A percentile compares a stretch with the other conserved stretches of the same genome.
phyloP scores from a whole-genome alignment of 192 early-diverging fungal genomes.

The Rhizoclosmatium sp. region DNA sequence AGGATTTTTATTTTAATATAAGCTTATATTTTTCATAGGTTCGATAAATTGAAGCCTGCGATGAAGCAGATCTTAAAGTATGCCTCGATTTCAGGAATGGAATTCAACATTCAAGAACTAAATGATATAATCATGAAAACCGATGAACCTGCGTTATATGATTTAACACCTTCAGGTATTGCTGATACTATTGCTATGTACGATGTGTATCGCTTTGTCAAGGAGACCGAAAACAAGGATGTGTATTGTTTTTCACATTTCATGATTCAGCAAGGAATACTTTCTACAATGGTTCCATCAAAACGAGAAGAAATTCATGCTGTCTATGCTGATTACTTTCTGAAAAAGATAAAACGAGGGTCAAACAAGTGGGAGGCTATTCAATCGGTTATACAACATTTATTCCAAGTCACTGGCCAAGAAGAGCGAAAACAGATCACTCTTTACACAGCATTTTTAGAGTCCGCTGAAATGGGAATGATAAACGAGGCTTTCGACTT shows the following conservation, averaged over 20 bases:
- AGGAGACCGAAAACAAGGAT: constrained; percentile 8
- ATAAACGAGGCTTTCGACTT: constrained; percentile 31
- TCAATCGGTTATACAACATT: constrained; percentile 27
- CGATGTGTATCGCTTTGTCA: constrained; percentile 33
- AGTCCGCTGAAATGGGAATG: constrained; percentile 32
- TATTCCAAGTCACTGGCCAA: constrained; percentile 31
- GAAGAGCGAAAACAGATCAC: constrained; percentile 35
- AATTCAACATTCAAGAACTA: constrained; percentile 26
- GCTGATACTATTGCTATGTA: constrained; percentile 8
- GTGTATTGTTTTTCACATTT: constrained; percentile 33
- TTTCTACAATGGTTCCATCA: constrained; percentile 36
- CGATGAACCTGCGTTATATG: constrained; percentile 6
- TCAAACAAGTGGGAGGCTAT: constrained; percentile 32
- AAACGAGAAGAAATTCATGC: constrained; percentile 38
- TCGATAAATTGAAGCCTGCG: constrained; percentile 25
- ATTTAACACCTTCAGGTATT: constrained; percentile 7
- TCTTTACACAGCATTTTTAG: constrained; percentile 33
- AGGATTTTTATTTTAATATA: not conserved
- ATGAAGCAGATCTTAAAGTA: constrained; percentile 36
- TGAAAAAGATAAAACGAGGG: constrained; percentile 15
- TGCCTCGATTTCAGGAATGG: constrained; percentile 36
- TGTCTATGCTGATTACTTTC: constrained; percentile 35
- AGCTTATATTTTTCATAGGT: constrained; percentile 4
- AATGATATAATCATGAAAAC: constrained; percentile 29
- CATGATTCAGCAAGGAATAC: constrained; percentile 41